These are phyloP conservation scores for Eucalyptus brandiana DNA, from an alignment of 345 rosid genomes.

Conservation along the genomic window DNA sequence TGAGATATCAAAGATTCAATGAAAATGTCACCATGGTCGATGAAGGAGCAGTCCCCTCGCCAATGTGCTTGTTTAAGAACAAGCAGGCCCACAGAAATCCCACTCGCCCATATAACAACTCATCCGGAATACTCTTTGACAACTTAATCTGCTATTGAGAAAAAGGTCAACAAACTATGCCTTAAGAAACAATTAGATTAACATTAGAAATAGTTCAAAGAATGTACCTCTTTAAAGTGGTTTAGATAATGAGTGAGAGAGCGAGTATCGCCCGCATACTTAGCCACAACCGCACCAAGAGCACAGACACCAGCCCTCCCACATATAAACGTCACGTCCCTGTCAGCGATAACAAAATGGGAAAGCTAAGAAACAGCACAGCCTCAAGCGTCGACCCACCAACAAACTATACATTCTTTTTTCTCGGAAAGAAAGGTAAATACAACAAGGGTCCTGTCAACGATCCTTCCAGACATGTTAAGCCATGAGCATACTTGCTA, in stretches of 20 bases:
- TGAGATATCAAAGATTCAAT: not conserved
- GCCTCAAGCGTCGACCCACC: not conserved
- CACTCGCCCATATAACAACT: slow-evolving; percentile 51
- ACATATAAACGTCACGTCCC: slow-evolving; percentile 51
- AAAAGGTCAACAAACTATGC: not conserved
- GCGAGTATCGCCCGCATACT: slow-evolving; percentile 29
- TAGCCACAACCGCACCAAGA: slow-evolving; percentile 60
- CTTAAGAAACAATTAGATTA: not conserved
- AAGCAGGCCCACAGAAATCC: slow-evolving; percentile 64
- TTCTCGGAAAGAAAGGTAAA: not conserved
- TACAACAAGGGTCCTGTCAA: not conserved
- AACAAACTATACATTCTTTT: not conserved
- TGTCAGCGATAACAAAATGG: not conserved
- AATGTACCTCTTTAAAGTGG: slow-evolving; percentile 34
- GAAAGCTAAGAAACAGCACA: not conserved
- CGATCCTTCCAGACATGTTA: not conserved
- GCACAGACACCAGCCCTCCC: slow-evolving; percentile 70
- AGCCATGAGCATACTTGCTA: not conserved
- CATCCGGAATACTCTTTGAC: slow-evolving; percentile 33
- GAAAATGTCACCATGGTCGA: slow-evolving; percentile 14
- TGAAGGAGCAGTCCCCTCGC: slow-evolving; percentile 30
- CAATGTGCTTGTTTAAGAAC: slow-evolving; percentile 48
- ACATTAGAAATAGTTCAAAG: not conserved
- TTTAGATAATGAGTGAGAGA: slow-evolving; percentile 22
- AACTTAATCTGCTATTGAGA: slow-evolving; percentile 26